Evolutionary conservation across 495 filamentous ascomycete genomes (phyloP), one percentile per base, ranked within the genome.

Genomic region (Aspergillus panamensis): DNA sequence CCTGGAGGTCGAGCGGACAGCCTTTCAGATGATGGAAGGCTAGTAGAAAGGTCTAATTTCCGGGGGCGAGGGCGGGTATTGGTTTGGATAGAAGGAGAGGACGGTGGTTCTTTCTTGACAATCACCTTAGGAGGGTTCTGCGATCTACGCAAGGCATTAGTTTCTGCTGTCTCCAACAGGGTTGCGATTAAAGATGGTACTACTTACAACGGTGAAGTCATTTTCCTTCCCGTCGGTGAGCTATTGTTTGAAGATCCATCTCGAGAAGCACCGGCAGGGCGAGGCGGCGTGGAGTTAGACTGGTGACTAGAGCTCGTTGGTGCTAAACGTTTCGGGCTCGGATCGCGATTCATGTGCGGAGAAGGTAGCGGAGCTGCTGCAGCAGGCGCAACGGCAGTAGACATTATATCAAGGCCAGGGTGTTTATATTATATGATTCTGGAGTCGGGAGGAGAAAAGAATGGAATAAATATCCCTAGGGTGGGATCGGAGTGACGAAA

Each of bases 101-200:
- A 91, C 8, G 89, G 87, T 30, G 89, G 89, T 70, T 98, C 94
- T 75, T 96, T 96, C 80, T 97, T 97, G 40, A 98, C 92, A 59
- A 96, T 84, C 59, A 97, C 93, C 71, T 88, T 91, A 12, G 90
- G 87, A 53, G 82, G 73, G 52, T 73, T 70, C 44, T 70, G 74
- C 8, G 69, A 69, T 20, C 73, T 73, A 51, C 40, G 20, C 25
- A 54, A 48, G 21, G 33, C 19, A 14, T 55, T 8, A 51, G 52
- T 21, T 31, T 55, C 19, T 30, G 17, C 12, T 42, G 16, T 20
- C n/a, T 20, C 1, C 4, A 30, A 45, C 20, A 8, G 8, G 3
- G 20, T 42, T 19, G 31, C 9, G 6, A 17, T 20, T 57, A 45
- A 1, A 35, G 16, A 19, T 25, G 6, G 35, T 8, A 25, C 12